phyloP scores from a whole-genome alignment of 2,329 filamentous ascomycete species.

The Alternaria postmessia region DNA sequence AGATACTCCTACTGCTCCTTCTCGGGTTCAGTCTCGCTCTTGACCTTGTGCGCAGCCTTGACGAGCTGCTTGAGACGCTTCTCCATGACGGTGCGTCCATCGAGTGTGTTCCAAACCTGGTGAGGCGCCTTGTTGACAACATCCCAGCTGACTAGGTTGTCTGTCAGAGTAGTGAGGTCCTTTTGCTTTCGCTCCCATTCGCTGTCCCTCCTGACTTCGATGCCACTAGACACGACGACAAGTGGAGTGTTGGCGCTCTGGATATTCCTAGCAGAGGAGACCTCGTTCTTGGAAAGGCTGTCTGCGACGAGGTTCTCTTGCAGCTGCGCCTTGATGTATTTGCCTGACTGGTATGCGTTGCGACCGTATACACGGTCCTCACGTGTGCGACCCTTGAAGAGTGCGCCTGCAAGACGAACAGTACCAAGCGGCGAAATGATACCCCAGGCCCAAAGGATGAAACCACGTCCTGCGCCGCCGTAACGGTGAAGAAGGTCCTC shows the following conservation, averaged over 20 bases:
- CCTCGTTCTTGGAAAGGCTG: slow-evolving; percentile 84
- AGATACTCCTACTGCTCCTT: background rate
- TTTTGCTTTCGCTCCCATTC: slow-evolving; percentile 86
- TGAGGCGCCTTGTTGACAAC: slow-evolving; percentile 85
- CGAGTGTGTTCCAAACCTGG: slow-evolving; percentile 79
- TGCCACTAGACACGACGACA: slow-evolving; percentile 82
- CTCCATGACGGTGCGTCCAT: slow-evolving; percentile 79
- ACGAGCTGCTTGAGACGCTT: slow-evolving; percentile 78
- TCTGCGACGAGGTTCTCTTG: slow-evolving; percentile 91
- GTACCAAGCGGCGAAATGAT: slow-evolving; percentile 87
- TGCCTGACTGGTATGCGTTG: slow-evolving; percentile 79
- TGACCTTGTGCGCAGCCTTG: slow-evolving; percentile 38
- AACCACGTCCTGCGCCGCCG: slow-evolving; percentile 74
- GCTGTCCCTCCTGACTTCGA: slow-evolving; percentile 69
- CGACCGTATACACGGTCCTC: slow-evolving; percentile 87
- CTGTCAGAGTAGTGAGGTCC: slow-evolving; percentile 81
- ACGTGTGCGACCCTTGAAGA: slow-evolving; percentile 81
- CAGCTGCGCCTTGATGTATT: slow-evolving; percentile 86
- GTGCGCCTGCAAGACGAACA: slow-evolving; percentile 78
- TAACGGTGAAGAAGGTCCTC: slow-evolving; percentile 80
- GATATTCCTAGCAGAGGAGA: slow-evolving; percentile 78
- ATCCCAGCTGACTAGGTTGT: slow-evolving; percentile 83
- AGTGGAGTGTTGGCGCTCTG: slow-evolving; percentile 79
- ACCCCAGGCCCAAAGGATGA: slow-evolving; percentile 85
- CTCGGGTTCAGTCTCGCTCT: slow-evolving; percentile 8